Conservation (phyloP, 768 basidiomycete species). For the Rhizopogon vesiculosus region DNA sequence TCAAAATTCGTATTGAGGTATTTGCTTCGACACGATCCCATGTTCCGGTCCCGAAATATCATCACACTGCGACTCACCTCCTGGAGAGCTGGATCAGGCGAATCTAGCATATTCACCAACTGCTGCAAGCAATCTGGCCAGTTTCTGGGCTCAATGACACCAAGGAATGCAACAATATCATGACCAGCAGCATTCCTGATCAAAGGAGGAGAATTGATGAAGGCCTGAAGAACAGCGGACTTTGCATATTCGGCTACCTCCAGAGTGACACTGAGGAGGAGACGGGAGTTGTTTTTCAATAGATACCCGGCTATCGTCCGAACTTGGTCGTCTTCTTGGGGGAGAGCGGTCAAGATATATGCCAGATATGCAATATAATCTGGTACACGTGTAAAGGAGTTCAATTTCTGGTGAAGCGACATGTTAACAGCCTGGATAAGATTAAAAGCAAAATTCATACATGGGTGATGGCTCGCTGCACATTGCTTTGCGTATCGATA, state of each 20-base stretch:
- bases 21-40: background rate
- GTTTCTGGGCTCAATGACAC: slow-evolving; percentile 81
- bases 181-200: slow-evolving; percentile 93
- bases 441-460: slow-evolving; percentile 38
- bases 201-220: slow-evolving; percentile 77
- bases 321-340: slow-evolving; percentile 86
- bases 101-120: slow-evolving; percentile 77
- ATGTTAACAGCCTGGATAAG: slow-evolving; percentile 15
- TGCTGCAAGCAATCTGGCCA: slow-evolving; percentile 95
- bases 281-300: slow-evolving; percentile 91
- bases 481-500: slow-evolving; percentile 68
- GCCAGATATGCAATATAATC: slow-evolving; percentile 96
- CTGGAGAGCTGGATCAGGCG: slow-evolving; percentile 67
- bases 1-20: background rate
- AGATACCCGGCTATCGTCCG: slow-evolving; percentile 95
- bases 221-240: slow-evolving; percentile 71
- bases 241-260: slow-evolving; percentile 74
- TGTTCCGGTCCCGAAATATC: background rate
- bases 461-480: slow-evolving; percentile 78
- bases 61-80: slow-evolving; percentile 58
- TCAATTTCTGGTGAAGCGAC: slow-evolving; percentile 62
- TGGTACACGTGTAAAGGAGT: slow-evolving; percentile 79
- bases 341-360: slow-evolving; percentile 80
- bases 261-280: slow-evolving; percentile 62
- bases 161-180: slow-evolving; percentile 86